These are phyloP conservation scores for Nemania sp. DNA, from an alignment of 2,329 filamentous ascomycete species.

Conservation along the genomic window DNA sequence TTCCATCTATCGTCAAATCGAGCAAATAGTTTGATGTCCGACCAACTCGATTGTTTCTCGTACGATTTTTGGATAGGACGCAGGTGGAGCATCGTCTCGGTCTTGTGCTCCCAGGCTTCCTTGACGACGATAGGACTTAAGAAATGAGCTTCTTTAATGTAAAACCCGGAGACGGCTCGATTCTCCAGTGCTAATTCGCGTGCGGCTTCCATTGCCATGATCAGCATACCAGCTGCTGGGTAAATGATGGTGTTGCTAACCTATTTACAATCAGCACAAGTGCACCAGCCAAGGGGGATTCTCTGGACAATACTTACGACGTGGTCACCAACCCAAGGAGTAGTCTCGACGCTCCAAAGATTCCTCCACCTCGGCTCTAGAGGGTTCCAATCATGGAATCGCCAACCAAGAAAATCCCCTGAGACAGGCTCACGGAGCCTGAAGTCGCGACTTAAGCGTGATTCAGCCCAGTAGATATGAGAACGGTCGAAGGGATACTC, in stretches of 20 bases:
- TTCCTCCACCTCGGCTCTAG: conserved; percentile 50
- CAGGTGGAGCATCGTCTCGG: conserved; percentile 41
- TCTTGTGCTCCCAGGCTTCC: conserved; percentile 37
- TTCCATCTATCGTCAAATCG: conserved; percentile 38
- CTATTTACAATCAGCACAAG: conserved; percentile 24
- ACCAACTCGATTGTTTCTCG: conserved; percentile 36
- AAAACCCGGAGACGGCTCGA: conserved; percentile 34
- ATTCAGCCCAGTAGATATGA: conserved; percentile 46
- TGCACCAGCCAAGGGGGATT: neutral
- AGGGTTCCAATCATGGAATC: conserved; percentile 35
- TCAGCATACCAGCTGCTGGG: conserved; percentile 45
- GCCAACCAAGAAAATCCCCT: conserved; percentile 40
- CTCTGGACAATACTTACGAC: conserved; percentile 38
- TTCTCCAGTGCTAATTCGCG: conserved; percentile 33
- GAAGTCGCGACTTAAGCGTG: conserved; percentile 39
- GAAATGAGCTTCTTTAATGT: conserved; percentile 40
- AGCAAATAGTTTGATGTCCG: conserved; percentile 39
- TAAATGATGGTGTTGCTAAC: conserved; percentile 39
- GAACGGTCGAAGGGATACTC: conserved; percentile 49
- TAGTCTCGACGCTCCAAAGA: conserved; percentile 45
- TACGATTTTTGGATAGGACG: conserved; percentile 32
- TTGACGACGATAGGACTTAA: conserved; percentile 40
- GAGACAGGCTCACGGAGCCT: conserved; percentile 37
- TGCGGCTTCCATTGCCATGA: conserved; percentile 47
- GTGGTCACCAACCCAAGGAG: conserved; percentile 54